phyloP scores from a whole-genome alignment of 805 yeast genomes.

The Metschnikowia cerradonensis region DNA sequence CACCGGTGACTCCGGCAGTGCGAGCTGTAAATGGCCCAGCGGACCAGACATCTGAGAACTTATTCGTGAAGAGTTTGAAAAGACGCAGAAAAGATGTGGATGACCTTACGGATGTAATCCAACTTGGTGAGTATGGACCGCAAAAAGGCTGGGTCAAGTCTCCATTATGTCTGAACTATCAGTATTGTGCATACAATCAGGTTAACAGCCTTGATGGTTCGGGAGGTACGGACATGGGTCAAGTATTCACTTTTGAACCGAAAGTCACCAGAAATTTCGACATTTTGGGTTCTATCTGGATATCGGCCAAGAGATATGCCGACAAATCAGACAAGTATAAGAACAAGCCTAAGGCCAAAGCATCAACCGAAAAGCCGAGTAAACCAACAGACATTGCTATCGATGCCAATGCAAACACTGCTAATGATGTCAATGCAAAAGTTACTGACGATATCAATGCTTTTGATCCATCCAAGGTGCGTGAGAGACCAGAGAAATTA shows the following conservation, averaged over 20 bases:
- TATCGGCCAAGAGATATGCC: conserved; percentile 20
- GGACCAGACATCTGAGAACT: conserved; percentile 18
- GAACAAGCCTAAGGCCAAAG: not conserved
- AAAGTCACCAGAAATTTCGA: conserved; percentile 19
- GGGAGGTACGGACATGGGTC: conserved; percentile 20
- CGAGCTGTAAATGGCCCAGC: conserved; percentile 22
- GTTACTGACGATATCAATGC: not conserved
- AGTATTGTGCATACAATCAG: conserved; percentile 37
- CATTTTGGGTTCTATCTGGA: conserved; percentile 36
- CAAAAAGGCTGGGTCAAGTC: conserved; percentile 43
- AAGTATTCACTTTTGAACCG: conserved; percentile 21
- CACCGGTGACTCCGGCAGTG: conserved; percentile 34
- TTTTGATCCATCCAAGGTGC: conserved; percentile 8
- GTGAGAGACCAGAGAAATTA: conserved; percentile 12
- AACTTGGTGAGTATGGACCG: conserved; percentile 26
- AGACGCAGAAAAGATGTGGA: conserved; percentile 29
- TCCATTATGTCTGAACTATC: conserved; percentile 31
- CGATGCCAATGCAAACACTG: not conserved
- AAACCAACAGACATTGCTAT: not conserved
- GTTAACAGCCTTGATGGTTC: conserved; percentile 20
- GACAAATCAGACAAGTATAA: conserved; percentile 5
- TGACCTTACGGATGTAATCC: conserved; percentile 21
- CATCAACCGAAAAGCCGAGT: not conserved
- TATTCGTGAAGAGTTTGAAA: conserved; percentile 19
- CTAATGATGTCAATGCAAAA: not conserved